Conservation (phyloP, 129 eudicot genomes). For the Chrysanthemum seticuspe region DNA sequence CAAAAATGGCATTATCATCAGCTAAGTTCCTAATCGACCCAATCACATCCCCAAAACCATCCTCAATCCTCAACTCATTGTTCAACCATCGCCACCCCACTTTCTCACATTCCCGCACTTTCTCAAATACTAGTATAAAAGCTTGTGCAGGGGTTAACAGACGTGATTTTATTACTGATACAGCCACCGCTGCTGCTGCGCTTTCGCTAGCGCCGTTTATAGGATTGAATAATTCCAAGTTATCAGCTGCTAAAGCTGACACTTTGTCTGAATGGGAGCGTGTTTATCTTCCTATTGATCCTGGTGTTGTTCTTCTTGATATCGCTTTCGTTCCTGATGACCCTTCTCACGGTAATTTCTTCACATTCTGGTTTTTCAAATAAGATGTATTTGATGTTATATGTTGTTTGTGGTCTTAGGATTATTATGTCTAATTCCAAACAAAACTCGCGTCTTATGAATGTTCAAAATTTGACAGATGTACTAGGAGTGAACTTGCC, state of each 20-base stretch:
- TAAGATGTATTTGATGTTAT: too few relatives aligned
- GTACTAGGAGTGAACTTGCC: too few relatives aligned
- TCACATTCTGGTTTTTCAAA: background rate
- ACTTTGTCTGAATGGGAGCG: slow-evolving; percentile 90
- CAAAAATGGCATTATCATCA: slow-evolving; percentile 41
- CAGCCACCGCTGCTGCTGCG: slow-evolving; percentile 53
- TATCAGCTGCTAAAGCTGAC: slow-evolving; percentile 42
- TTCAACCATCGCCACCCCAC: slow-evolving; percentile 33
- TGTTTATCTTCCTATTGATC: slow-evolving; percentile 86
- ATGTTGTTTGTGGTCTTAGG: too few relatives aligned
- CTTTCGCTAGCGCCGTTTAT: slow-evolving; percentile 48
- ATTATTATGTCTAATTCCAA: too few relatives aligned
- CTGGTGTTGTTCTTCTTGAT: slow-evolving; percentile 96
- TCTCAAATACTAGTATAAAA: slow-evolving; percentile 27
- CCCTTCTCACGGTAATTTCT: slow-evolving; percentile 63
- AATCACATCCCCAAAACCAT: slow-evolving; percentile 25
- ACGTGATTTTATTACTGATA: slow-evolving; percentile 51
- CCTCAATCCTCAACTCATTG: slow-evolving; percentile 33
- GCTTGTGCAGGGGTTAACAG: slow-evolving; percentile 46
- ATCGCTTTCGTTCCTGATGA: slow-evolving; percentile 96
- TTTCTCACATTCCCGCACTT: slow-evolving; percentile 23
- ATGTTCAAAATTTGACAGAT: too few relatives aligned
- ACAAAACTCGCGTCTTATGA: too few relatives aligned
- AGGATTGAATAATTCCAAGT: background rate
- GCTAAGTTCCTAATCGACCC: slow-evolving; percentile 40